Evolutionary conservation across 306 rosid species (phyloP), one percentile per base, ranked within the genome.

Genomic region (Malus sieversii): DNA sequence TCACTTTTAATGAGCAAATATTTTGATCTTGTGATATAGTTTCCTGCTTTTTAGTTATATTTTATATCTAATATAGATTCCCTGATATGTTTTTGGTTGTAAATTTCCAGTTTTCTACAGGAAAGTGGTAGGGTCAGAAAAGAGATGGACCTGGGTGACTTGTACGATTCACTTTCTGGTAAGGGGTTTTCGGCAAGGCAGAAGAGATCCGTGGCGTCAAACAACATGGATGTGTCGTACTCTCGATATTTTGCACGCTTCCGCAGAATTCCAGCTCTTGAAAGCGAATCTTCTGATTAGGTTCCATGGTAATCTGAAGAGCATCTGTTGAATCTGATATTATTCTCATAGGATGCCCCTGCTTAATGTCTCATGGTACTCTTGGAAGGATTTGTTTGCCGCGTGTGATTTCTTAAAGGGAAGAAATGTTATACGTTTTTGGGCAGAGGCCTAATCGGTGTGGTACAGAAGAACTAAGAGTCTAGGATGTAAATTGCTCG

Each of bases 141-240:
- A 81, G 88, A 92, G 27, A 84, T 88, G 89, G 77, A 82, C 84
- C 81, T 88, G 92, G 98, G 97, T 61, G 77, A 83, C 84, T 85
- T 95, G 69, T 84, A 81, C 63, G 90, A 86, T 75, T 87, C 97
- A 33, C 81, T 92, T 79, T 83, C 91, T 72, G 93, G 88, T n/a
- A 83, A 74, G 40, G 97, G 97, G 5, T 92, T 95, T 84, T 62
- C 72, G 9, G 79, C 78, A 22, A 90, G 82, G 88, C 85, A 32
- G 63, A 92, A 82, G 81, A 86, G 98, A 86, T 95, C 96, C 1
- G 13, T 8, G 19, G 79, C 51, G 52, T 79, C 86, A 67, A 81
- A 86, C 76, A 95, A 68, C 84, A 75, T 75, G 60, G 84, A 71
- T 64, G 77, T 52, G 80, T 70, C 82, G 4, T 77, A 80, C 72